phyloP scores from a whole-genome alignment of 176 grass and related monocot genomes.

The Triticum aestivum region IWGSC_CS_RefSeq_v2.1 NC_057799.1:652963524-652964023 shows the following conservation, averaged over 20 bases:
- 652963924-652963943: slow-evolving; percentile 53
- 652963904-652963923: slow-evolving; percentile 68
- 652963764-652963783: slow-evolving; percentile 26
- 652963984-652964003: not conserved
- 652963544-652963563: not conserved
- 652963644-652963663: not conserved
- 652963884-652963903: slow-evolving; percentile 55
- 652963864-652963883: not conserved
- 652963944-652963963: not conserved
- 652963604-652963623: not conserved
- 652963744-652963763: not conserved
- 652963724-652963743: slow-evolving; percentile 22
- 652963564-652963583: not conserved
- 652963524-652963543: not conserved
- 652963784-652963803: slow-evolving; percentile 29
- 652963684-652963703: not conserved
- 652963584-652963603: not conserved
- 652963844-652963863: slow-evolving; percentile 17
- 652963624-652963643: no score
- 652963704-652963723: not conserved
- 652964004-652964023: no score
- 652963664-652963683: not conserved
- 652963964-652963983: not conserved
- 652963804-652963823: slow-evolving; percentile 66
- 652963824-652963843: slow-evolving; percentile 62